Base-by-base conservation (phyloP, 495 filamentous ascomycete species). In the Penicillium mononematosum region DNA sequence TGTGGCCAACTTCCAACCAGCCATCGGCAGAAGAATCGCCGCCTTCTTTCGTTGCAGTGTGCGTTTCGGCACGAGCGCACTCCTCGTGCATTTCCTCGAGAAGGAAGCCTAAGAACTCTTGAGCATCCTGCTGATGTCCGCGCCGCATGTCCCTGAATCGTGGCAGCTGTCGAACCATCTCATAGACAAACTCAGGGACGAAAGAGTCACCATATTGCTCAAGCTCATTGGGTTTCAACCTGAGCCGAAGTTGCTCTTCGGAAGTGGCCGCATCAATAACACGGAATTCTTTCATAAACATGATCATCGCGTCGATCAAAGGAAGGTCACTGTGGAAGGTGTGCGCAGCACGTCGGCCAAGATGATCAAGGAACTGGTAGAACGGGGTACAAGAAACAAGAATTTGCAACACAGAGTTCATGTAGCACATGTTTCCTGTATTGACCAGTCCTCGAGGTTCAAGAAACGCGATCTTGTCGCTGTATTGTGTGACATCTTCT, bases 371-470 rank as follows among this genome's bases (percentile, higher is more conserved):
- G 67, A 98, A 97, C 59, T 89, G 84, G 69, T 96, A 96, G 70
- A 98, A 98, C 17, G 94, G 95, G 61, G 88, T 81, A 71, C 92
- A 98, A 56, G 89, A 96, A 56, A 96, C 80, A 55, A 98, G 78
- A 65, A 94, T 88, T 85, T 98, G 94, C 50, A 98, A 78, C 68
- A 98, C 94, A 45, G 94, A 96, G 77, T 98, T 98, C 95, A 98
- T 98, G 77, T 97, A 98, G 75, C 94, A 98, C 92, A 98, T 94
- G 67, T 98, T 98, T 8, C 94, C 94, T 44, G 92, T 95, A 72
- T 98, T 98, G 45, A 96, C 87, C 63, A 98, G 82, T 5, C 94
- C 94, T 48, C 95, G 81, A n/a, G 94, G 94, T 70, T 98, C 90
- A 5, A 98, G 79, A 67, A 97, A 97, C 11, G 85, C 73, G 49